Base-by-base conservation (phyloP, 1,284 basidiomycete genomes). In the Ceratobasidium sp. region DNA sequence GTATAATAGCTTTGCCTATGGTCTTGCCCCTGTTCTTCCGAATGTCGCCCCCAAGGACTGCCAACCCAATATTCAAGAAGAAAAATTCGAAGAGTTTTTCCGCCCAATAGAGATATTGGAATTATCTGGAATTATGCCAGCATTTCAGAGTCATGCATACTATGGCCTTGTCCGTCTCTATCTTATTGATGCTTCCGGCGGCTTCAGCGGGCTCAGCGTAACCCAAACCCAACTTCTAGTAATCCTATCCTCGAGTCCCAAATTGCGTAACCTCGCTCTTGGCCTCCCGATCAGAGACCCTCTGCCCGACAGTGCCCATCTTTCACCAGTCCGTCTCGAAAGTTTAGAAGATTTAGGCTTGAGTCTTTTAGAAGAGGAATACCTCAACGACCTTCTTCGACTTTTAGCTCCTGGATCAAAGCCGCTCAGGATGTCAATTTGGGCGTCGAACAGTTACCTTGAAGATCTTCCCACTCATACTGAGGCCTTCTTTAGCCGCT, bases 401-500 rank as follows among this genome's bases (percentile, higher is more conserved):
- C 36, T 69, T 15, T 8, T 71, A 15, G 54, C 67, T 11, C 67
- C 67, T 1, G 44, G 67, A 31, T 11, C 56, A 19, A 41, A 22
- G 6, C 56, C 67, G 19, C 54, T 71, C 22, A 54, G 17, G n/a
- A 19, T 71, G 24, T 19, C 47, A 44, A 14, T 54, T 53, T 22
- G 31, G 29, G 3, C 19, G 22, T n/a, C 24, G 1, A 7, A 6
- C 31, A 36, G 8, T 9, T 53, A 19, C 22, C 15, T 9, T 15
- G 8, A 27, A 24, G 15, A 56, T 33, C 22, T 71, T 50, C 1
- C 51, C 17, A n/a, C 11, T n/a, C 50, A 56, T 17, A 22, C 27
- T 1, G 17, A 24, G 15, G 53, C 53, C 11, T 67, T 56, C 36
- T 54, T 56, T 27, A 22, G 45, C 11, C 51, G 65, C 8, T 56